These are phyloP conservation scores for Ramalina intermedia DNA, from an alignment of 495 filamentous ascomycete species.

Conservation along the genomic window DNA sequence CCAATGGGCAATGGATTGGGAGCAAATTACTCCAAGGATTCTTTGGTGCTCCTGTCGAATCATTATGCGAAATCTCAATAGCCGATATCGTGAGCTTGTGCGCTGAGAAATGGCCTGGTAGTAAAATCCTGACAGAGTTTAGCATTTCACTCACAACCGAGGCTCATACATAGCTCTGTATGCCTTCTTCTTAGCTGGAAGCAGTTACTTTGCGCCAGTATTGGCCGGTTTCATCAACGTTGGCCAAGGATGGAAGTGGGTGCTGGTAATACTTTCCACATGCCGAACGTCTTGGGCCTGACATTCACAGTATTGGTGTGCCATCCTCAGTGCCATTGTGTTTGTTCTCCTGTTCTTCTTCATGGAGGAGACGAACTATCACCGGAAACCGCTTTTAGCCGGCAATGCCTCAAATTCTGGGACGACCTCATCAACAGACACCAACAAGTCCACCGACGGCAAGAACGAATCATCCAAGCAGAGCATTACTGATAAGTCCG, in stretches of 20 bases:
- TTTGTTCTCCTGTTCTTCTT: constrained; percentile 51
- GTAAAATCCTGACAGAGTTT: background rate
- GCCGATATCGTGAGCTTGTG: constrained; percentile 37
- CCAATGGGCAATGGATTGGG: constrained; percentile 50
- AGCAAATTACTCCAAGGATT: constrained; percentile 47
- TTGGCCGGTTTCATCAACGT: constrained; percentile 55
- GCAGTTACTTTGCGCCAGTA: constrained; percentile 50
- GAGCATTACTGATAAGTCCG: no score
- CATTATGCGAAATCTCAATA: constrained; percentile 44
- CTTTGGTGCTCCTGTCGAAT: constrained; percentile 51
- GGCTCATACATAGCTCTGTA: constrained; percentile 53
- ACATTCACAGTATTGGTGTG: constrained; percentile 36
- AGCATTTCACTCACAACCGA: constrained; percentile 52
- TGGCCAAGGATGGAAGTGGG: constrained; percentile 48
- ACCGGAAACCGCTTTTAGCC: constrained; percentile 17
- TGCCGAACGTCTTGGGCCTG: background rate
- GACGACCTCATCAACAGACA: background rate
- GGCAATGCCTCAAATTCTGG: background rate
- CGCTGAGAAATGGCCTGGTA: background rate
- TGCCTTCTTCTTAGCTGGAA: constrained; percentile 45
- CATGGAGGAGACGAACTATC: constrained; percentile 57
- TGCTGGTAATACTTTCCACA: constrained; percentile 21
- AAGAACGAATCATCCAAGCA: no score
- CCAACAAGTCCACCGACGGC: no score
- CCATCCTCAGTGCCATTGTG: constrained; percentile 41